Evolutionary conservation across 257 asterid genomes (phyloP), one percentile per base, ranked within the genome.

Genomic region (Lycium barbarum): DNA sequence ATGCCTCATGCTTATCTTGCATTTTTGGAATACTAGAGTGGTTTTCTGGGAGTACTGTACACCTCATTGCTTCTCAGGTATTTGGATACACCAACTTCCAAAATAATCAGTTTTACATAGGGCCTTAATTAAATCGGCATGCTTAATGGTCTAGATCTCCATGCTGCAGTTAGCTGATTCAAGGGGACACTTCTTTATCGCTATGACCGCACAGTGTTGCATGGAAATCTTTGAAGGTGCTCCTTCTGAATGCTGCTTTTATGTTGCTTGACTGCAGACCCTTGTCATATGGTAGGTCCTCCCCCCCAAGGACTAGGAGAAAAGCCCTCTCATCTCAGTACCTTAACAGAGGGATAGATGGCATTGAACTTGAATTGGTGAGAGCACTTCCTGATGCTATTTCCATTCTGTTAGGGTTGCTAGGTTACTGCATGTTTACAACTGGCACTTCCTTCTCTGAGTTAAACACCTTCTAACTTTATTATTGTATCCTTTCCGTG

Each of bases 301-400:
- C 95, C 70, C 91, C 88, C 26, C 81, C 83, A 81, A 90, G 89
- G 86, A 87, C 88, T 83, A 83, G 72, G 82, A 88, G 90, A 82
- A 87, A 78, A 79, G 81, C 89, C 67, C 54, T 82, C 57, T 79
- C 91, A 61, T 80, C 89, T 85, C 87, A 86, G 81, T 88, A 87
- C 84, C 88, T 88, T 79, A 87, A 87, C 83, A 82, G 82, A 79
- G 89, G 90, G 78, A 87, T 88, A 86, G 87, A 82, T 87, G 89
- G 84, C 86, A 87, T 86, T 83, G 91, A 82, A 55, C 70, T 82
- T 84, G 90, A 83, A 86, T 83, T 88, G 96, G 98, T 95, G 88
- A 92, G 91, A 73, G 81, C 82, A 82, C 83, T 70, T 58, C 82
- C 82, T 76, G 82, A 76, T 51, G 63, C 82, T 76, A 14, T 51